These are phyloP conservation scores for Amphibolis antarctica DNA, from an alignment of 106 monocot species.

Conservation along the genomic window DNA sequence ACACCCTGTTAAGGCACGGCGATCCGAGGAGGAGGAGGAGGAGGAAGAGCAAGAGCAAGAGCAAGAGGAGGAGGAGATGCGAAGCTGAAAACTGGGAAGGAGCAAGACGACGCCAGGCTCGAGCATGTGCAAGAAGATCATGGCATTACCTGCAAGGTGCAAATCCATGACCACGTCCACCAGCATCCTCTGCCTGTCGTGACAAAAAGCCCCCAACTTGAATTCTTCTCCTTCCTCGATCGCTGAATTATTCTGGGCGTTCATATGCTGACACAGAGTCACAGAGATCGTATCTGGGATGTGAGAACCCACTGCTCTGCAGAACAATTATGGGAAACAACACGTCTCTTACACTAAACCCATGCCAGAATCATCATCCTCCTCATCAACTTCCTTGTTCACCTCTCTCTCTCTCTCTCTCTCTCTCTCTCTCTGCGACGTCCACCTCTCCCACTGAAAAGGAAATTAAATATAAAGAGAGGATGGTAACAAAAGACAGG, in stretches of 20 bases:
- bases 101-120: not conserved
- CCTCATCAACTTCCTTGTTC: conserved; percentile 5
- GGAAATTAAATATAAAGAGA: conserved; percentile 22
- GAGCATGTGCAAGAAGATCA: conserved; percentile 5
- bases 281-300: conserved; percentile 16
- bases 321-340: conserved; percentile 12
- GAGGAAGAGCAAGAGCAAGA: not conserved
- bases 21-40: not conserved
- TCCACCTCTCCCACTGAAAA: conserved; percentile 21
- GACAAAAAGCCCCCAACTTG: conserved; percentile 1
- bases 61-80: not conserved
- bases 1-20: too few relatives aligned
- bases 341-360: not conserved
- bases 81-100: not conserved
- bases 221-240: conserved; percentile 4
- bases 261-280: conserved; percentile 5
- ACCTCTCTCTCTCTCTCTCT: conserved; percentile 4
- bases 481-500: conserved; percentile 6
- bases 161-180: conserved; percentile 22
- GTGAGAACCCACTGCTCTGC: conserved; percentile 1
- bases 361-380: conserved; percentile 6
- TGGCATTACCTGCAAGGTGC: conserved; percentile 15
- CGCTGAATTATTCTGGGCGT: not conserved
- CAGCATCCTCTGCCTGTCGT: conserved; percentile 8
- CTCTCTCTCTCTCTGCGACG: too few relatives aligned